Conservation (phyloP, 2,329 filamentous ascomycete species). For the Trichoderma lentiforme region DNA sequence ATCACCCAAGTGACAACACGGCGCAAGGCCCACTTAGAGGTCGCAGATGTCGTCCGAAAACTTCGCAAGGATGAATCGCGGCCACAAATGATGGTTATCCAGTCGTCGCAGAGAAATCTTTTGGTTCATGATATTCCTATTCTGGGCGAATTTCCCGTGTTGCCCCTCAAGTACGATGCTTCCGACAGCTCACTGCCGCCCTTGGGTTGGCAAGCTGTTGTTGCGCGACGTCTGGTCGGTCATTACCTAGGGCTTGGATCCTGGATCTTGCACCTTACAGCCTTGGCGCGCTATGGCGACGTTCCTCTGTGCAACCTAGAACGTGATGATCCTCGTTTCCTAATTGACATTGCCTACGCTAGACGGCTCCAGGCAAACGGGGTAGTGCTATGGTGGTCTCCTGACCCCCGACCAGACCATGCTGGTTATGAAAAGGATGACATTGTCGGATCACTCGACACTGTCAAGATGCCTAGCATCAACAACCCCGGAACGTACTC, state of each 20-base stretch:
- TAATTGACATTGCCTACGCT: slow-evolving; percentile 95
- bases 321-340: slow-evolving; percentile 85
- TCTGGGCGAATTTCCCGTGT: slow-evolving; percentile 77
- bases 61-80: slow-evolving; percentile 79
- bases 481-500: slow-evolving; percentile 94
- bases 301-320: slow-evolving; percentile 94
- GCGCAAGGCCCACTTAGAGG: slow-evolving; percentile 82
- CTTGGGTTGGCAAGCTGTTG: slow-evolving; percentile 88
- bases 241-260: slow-evolving; percentile 91
- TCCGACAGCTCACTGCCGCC: slow-evolving; percentile 85
- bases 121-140: slow-evolving; percentile 82
- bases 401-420: slow-evolving; percentile 82
- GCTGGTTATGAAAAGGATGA: slow-evolving; percentile 95
- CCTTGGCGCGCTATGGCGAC: slow-evolving; percentile 87
- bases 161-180: slow-evolving; percentile 77
- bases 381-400: slow-evolving; percentile 96
- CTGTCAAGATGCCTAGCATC: slow-evolving; percentile 84
- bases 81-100: slow-evolving; percentile 81
- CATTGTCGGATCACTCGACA: slow-evolving; percentile 76
- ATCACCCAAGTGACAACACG: slow-evolving; percentile 84
- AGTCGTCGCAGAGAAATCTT: slow-evolving; percentile 79
- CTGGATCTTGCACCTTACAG: slow-evolving; percentile 85
- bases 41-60: slow-evolving; percentile 85
- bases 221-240: slow-evolving; percentile 78
- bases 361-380: slow-evolving; percentile 84